phyloP scores from a whole-genome alignment of 2,329 filamentous ascomycete species.

The Fusarium solani-melongenae region DNA sequence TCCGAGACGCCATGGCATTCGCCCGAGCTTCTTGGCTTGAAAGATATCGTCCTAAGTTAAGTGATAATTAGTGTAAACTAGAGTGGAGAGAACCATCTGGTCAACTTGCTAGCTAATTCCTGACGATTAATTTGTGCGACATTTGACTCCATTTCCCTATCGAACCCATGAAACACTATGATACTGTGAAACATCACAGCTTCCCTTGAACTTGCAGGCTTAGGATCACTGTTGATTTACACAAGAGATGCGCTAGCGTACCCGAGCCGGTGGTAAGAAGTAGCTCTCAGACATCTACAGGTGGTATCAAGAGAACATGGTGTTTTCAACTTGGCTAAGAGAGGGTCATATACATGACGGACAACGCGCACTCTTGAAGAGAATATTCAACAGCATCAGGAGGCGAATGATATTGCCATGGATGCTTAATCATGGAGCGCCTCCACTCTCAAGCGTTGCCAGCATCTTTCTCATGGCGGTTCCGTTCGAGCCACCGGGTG shows the following conservation, averaged over 20 bases:
- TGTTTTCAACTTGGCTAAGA: background rate
- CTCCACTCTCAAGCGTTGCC: conserved; percentile 32
- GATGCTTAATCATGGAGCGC: background rate
- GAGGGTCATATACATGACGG: background rate
- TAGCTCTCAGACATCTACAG: background rate
- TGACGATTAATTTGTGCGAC: too few relatives aligned
- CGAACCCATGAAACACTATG: too few relatives aligned
- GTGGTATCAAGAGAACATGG: background rate
- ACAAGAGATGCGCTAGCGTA: background rate
- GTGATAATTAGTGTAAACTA: background rate
- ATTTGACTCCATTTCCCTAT: too few relatives aligned
- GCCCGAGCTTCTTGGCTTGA: background rate
- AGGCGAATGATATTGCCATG: background rate
- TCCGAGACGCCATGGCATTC: background rate
- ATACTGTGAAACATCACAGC: too few relatives aligned
- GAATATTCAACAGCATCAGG: background rate
- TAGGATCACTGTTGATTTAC: background rate
- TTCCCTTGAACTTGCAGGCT: background rate
- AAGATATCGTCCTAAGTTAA: background rate
- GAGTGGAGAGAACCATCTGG: background rate
- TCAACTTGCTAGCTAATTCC: background rate
- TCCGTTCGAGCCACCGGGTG: conserved; percentile 45
- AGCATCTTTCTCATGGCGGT: conserved; percentile 39
- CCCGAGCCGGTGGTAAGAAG: background rate
- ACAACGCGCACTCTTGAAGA: background rate